Conservation (phyloP, 805 yeast species). For the Saccharomyces kudriavzevii region DNA sequence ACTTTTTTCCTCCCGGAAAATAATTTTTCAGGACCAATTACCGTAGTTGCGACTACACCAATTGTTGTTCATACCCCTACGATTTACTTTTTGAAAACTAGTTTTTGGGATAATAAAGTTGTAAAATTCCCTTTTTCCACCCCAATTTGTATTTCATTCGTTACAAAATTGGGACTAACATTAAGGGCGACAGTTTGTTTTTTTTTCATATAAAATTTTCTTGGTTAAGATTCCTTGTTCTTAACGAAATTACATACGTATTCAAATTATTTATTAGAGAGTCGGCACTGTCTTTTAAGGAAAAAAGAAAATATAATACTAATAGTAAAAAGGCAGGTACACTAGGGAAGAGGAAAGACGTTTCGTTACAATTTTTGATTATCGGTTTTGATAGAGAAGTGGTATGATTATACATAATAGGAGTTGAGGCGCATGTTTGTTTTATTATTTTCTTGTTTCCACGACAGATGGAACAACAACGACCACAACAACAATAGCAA, state of each 20-base stretch:
- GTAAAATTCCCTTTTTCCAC: slow-evolving; percentile 29
- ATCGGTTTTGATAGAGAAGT: background rate
- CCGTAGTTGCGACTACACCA: slow-evolving; percentile 31
- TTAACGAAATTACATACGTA: background rate
- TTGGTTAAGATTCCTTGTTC: background rate
- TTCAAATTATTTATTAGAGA: background rate
- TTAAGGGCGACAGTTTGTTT: slow-evolving; percentile 20
- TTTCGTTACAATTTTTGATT: background rate
- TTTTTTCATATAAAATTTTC: background rate
- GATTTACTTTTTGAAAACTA: slow-evolving; percentile 26
- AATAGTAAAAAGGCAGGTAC: background rate
- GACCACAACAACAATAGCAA: slow-evolving; percentile 55
- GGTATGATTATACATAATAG: background rate
- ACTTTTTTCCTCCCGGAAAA: background rate
- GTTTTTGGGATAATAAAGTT: slow-evolving; percentile 28
- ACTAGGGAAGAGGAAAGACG: background rate
- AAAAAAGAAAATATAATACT: background rate
- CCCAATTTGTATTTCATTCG: slow-evolving; percentile 22
- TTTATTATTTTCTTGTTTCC: slow-evolving; percentile 16
- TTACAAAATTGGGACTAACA: slow-evolving; percentile 30
- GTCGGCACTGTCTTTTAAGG: background rate
- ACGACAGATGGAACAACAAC: slow-evolving; percentile 42
- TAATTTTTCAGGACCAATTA: slow-evolving; percentile 17
- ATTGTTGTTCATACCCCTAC: slow-evolving; percentile 23
- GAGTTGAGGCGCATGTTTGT: background rate